Percentiles rank a stretch among this genome's conserved stretches.
Evolutionary conservation across 768 basidiomycete genomes (phyloP).

Genomic region (Podaxis sp.): DNA sequence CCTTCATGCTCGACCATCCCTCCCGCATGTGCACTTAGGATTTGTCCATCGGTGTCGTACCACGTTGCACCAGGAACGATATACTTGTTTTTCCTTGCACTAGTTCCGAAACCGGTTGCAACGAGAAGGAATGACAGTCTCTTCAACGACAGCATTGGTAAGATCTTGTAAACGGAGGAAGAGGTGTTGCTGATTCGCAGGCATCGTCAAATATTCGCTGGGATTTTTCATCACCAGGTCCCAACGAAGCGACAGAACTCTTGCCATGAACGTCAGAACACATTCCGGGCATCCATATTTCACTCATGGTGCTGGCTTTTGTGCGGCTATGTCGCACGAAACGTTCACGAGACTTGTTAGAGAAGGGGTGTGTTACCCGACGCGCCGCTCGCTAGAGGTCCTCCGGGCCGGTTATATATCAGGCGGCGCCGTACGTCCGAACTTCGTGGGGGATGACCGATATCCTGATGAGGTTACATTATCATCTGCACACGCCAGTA

Average conservation of each 20-base stretch:
- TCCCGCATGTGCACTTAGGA: conserved; percentile 26
- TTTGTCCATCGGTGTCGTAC: conserved; percentile 26
- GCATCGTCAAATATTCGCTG: neutral
- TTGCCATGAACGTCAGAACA: neutral
- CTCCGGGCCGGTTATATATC: neutral
- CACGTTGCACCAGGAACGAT: conserved; percentile 28
- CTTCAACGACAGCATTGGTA: neutral
- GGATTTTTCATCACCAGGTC: neutral
- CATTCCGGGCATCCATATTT: neutral
- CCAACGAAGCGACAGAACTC: neutral
- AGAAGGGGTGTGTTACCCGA: neutral
- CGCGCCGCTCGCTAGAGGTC: neutral
- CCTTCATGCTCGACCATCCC: conserved; percentile 24
- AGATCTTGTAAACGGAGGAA: neutral
- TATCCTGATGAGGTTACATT: no score
- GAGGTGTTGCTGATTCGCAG: no score
- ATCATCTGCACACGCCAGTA: no score
- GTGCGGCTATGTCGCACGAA: neutral
- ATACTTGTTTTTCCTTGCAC: conserved; percentile 21
- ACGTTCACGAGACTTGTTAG: neutral
- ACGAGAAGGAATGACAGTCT: neutral
- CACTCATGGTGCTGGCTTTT: neutral
- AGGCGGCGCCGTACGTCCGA: neutral
- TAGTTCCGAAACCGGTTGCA: neutral
- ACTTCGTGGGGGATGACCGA: no score